These are phyloP conservation scores for Pythium insidiosum DNA, from an alignment of 352 stramenopile species.

Conservation along the genomic window DNA sequence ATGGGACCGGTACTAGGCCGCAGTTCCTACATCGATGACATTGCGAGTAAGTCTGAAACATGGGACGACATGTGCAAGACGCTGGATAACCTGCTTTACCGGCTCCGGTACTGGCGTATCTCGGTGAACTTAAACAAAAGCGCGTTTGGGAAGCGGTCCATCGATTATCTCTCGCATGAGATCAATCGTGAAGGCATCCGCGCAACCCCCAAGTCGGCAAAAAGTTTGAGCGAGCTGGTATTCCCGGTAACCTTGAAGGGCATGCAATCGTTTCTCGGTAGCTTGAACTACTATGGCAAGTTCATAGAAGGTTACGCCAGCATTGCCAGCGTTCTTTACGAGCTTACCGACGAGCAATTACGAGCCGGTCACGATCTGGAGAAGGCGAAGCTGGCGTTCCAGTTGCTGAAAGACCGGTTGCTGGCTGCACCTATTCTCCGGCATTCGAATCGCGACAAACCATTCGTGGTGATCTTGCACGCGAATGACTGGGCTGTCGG, in stretches of 20 bases:
- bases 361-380: constrained; percentile 9
- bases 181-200: constrained; percentile 1
- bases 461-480: constrained; percentile 17
- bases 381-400: constrained; percentile 7
- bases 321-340: no score
- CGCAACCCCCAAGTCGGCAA: constrained; percentile 3
- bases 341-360: constrained; percentile 13
- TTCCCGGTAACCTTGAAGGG: no score
- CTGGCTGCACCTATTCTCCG: constrained; percentile 6
- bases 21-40: no score
- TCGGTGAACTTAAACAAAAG: no score
- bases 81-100: constrained; percentile 7
- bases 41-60: no score
- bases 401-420: constrained; percentile 20
- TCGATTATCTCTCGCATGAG: no score
- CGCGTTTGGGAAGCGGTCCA: no score
- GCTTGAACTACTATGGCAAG: no score
- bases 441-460: constrained; percentile 6
- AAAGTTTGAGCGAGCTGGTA: neutral
- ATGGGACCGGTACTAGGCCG: constrained; percentile 1
- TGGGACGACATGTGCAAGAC: no score
- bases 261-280: no score
- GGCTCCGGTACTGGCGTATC: constrained; percentile 16
- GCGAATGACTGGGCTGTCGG: constrained; percentile 15
- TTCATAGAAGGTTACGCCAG: no score